phyloP scores from a whole-genome alignment of 148 eudicot species.

The Rhododendron kiyosumense region DNA sequence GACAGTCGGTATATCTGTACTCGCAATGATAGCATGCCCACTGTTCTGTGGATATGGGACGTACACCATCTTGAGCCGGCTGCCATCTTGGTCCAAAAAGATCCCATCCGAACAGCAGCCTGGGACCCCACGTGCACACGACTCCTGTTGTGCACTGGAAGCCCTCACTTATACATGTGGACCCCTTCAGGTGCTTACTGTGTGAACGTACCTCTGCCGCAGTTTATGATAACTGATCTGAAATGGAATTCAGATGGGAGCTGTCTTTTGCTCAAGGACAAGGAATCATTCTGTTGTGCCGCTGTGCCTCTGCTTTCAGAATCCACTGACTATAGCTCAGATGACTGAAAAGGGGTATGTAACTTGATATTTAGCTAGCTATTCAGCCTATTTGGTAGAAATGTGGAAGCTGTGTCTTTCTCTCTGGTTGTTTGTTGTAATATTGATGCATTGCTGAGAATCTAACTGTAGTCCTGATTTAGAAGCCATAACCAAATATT shows the following conservation, averaged over 20 bases:
- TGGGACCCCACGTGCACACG: slow-evolving; percentile 88
- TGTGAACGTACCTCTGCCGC: slow-evolving; percentile 66
- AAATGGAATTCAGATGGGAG: slow-evolving; percentile 89
- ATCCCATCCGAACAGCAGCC: slow-evolving; percentile 72
- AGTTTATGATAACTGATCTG: slow-evolving; percentile 56
- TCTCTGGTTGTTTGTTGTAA: background rate
- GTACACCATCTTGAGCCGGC: slow-evolving; percentile 75
- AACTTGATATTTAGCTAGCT: background rate
- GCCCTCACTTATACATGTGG: slow-evolving; percentile 91
- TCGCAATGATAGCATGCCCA: slow-evolving; percentile 90
- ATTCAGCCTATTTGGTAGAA: background rate
- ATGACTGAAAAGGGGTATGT: slow-evolving; percentile 37
- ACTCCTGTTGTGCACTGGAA: slow-evolving; percentile 80
- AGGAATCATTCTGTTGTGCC: slow-evolving; percentile 84
- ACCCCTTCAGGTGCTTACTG: slow-evolving; percentile 89
- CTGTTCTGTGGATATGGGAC: slow-evolving; percentile 93
- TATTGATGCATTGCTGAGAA: background rate
- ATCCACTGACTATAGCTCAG: slow-evolving; percentile 84
- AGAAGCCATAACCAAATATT: background rate
- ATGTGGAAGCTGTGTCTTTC: background rate
- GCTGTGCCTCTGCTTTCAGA: slow-evolving; percentile 66
- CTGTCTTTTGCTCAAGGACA: slow-evolving; percentile 81
- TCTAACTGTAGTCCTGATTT: background rate
- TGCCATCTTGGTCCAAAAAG: slow-evolving; percentile 83
- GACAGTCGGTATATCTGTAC: slow-evolving; percentile 81